A percentile compares a stretch with the other conserved stretches of the same genome.
Evolutionary conservation across 495 filamentous ascomycete genomes (phyloP).

Genomic region (Penicillium diatomitis): DNA sequence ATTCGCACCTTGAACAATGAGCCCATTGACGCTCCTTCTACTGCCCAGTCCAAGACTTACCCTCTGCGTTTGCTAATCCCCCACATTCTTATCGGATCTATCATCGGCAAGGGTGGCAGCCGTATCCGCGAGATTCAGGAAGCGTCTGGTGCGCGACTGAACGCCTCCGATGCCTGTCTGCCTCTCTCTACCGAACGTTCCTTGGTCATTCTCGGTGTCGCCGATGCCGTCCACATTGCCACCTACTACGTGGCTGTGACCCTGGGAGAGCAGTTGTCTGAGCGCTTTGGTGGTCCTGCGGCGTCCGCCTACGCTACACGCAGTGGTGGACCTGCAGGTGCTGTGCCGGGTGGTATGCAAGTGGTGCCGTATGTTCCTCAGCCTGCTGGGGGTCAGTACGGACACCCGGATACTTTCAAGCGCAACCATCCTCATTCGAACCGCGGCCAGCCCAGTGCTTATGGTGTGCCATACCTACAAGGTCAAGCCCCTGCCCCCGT

Average conservation of each 20-base stretch:
- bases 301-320: constrained; percentile 95
- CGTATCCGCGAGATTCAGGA: constrained; percentile 98
- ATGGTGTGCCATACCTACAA: constrained; percentile 63
- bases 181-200: constrained; percentile 93
- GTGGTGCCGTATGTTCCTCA: constrained; percentile 94
- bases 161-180: constrained; percentile 89
- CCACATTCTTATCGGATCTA: constrained; percentile 94
- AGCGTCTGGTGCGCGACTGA: constrained; percentile 89
- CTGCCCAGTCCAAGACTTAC: constrained; percentile 90
- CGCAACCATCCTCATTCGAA: constrained; percentile 58
- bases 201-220: constrained; percentile 85
- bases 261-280: constrained; percentile 88
- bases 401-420: constrained; percentile 79
- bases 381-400: constrained; percentile 82
- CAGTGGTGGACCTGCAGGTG: constrained; percentile 84
- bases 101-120: constrained; percentile 92
- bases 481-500: constrained; percentile 55
- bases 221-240: constrained; percentile 94
- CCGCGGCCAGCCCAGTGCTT: constrained; percentile 52
- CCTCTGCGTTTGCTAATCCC: constrained; percentile 91
- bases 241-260: constrained; percentile 97
- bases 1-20: constrained; percentile 98
- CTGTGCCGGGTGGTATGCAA: constrained; percentile 93
- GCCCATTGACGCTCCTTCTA: constrained; percentile 75
- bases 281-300: constrained; percentile 89